Evolutionary conservation across 805 yeast species (phyloP), one percentile per base, ranked within the genome.

Genomic region (Pichia kluyveri): DNA sequence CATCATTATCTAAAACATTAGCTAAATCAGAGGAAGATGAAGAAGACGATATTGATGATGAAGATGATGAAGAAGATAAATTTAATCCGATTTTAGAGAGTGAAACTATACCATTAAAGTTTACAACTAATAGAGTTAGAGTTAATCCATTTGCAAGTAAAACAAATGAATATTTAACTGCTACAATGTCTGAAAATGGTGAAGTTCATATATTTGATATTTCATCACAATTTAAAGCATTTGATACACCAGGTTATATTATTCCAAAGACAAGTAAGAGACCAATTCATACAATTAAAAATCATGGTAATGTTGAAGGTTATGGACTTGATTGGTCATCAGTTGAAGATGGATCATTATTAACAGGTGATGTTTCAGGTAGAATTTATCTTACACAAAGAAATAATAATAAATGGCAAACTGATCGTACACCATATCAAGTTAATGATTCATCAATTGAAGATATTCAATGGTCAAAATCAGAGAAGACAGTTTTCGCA

Each of bases 261-360:
- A 79, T 91, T 54, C 85, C 95, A 44, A 90, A 89, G 62, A 68
- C 75, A 17, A 76, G 82, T 53, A 87, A 84, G 62, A 78, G 82
- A 63, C 96, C 98, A 18, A 61, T 80, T 11, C 90, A 89, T 68
- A 88, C 96, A 8, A 72, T 93, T 51, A 78, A 78, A 60, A 75
- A 69, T 54, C 99, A 93, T 63, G 97, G 97, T 26, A 83, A 83
- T 55, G 95, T 86, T n/a, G 99, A 93, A 69, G 98, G 99, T 36
- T 93, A 88, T 60, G 99, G 96, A 15, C 66, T 93, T 41, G 99
- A 91, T 66, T 93, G 99, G 99, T 86, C 96, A 1, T 96, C 97
- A 40, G 69, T 84, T 54, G 77, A 81, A 51, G 78, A 87, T 4
- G 98, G 98, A 23, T 75, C 89, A 1, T 69, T 93, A 52, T 72